Base-by-base conservation (phyloP, 108 stramenopile species). In the Skeletonema marinoi region DNA sequence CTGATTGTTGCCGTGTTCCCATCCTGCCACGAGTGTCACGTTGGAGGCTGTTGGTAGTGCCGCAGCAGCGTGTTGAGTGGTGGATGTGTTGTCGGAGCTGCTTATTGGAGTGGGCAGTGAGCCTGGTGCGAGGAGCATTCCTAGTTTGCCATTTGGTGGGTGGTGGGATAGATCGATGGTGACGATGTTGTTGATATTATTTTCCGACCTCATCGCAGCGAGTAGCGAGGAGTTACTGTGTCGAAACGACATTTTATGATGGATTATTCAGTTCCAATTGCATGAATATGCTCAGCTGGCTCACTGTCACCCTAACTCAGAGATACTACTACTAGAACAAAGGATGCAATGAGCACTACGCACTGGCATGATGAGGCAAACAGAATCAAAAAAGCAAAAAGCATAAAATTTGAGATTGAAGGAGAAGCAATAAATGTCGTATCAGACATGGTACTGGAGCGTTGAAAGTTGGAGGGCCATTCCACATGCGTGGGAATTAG, bases 121-220 rank as follows among this genome's bases (percentile, higher is more conserved):
- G 25, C 61, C 63, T 21, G 84, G 84, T 7, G 84, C 84, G 10
- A 85, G 80, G 60, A 85, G 71, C 60, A 85, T 75, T 63, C 84
- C 84, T 7, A 85, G 84, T 21, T 80, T 76, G 14, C 60, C 50
- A 30, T 61, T 19, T n/a, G 75, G 71, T 3, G 80, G 80, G 29
- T 81, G 80, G 1, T 11, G 3, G 17, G 75, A 48, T 42, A 85
- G 75, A 38, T 85, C 75, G 54, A 85, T 51, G 54, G 83, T 84
- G 60, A 79, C 74, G 56, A 84, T 56, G n/a, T 56, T 56, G n/a
- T 25, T 56, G 56, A 75, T 56, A 4, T 46, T 46, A 56, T 25
- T 56, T 25, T 56, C 54, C 3, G 44, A 46, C 44, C 44, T 11
- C 3, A 3, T 0, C 0, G 16, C 3, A 19, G 17, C 17, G 17